Base-by-base conservation (phyloP, 257 asterid genomes). In the Jacaranda copaia region DNA sequence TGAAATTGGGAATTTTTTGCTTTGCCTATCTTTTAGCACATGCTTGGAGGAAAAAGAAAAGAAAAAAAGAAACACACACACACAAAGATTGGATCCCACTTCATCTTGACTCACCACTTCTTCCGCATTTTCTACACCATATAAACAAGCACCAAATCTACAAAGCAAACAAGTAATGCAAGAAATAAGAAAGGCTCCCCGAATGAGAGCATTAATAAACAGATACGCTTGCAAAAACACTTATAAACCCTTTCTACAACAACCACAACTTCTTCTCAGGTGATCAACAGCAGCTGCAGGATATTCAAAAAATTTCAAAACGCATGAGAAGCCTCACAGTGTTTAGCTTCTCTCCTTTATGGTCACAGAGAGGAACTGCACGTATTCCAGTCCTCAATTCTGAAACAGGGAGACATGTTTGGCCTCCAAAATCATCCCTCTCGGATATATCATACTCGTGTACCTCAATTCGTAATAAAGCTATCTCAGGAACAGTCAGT, bases 361-460 rank as follows among this genome's bases (percentile, higher is more conserved):
- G 74, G 56, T 87, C 60, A 64, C 79, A 84, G 6, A 91, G 86
- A n/a, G 91, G 89, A 74, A 91, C 82, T 1, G 93, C 71, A 6
- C 87, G 88, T 58, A 91, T 86, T 10, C 97, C 96, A 0, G 90
- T 69, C 85, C 87, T 84, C 79, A 91, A 72, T 79, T 91, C 94
- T 0, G 89, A 80, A 10, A 89, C 84, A 4, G 93, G 93, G 2
- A 91, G 79, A 49, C 97, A 91, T 9, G 79, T 91, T 78, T 91
- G 94, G 25, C 94, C 94, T 1, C 83, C 97, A 82, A 91, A 91
- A 71, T 91, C 94, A 49, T 91, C 94, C 85, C 89, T 91, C 82
- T 86, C 94, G 3, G 89, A 74, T 88, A 80, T 76, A 60, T 87
- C 96, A 52, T 82, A 79, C 73, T 91, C 96, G 4, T 87, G 94